Evolutionary conservation across 306 rosid species (phyloP).

Genomic region (Cotoneaster glaucophyllus): DNA sequence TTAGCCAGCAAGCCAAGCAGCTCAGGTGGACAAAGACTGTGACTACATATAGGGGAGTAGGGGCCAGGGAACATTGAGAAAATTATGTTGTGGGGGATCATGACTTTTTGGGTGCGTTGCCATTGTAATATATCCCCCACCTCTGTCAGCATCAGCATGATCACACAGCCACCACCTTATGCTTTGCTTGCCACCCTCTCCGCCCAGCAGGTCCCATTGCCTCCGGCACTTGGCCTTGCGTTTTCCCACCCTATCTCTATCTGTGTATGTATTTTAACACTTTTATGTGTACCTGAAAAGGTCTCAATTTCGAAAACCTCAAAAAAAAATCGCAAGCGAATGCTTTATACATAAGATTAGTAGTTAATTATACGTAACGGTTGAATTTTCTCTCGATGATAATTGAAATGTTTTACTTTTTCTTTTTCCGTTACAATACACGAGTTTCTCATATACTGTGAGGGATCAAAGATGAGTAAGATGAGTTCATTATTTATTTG

Average conservation of each 20-base stretch:
- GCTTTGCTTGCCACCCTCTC: conserved; percentile 2
- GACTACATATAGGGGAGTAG: neutral
- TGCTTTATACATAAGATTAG: neutral
- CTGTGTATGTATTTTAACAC: neutral
- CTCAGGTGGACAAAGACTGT: neutral
- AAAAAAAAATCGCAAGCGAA: neutral
- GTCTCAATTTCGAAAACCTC: neutral
- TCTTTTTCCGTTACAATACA: neutral
- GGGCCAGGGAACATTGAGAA: neutral
- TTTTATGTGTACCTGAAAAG: neutral
- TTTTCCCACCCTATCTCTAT: neutral
- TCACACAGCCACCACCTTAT: neutral
- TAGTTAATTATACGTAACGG: neutral
- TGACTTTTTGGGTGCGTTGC: neutral
- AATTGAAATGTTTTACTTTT: neutral
- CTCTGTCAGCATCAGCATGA: neutral
- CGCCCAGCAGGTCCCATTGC: conserved; percentile 13
- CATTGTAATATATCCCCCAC: neutral
- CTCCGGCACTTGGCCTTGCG: neutral
- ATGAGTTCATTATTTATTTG: neutral
- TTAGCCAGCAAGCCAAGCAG: neutral
- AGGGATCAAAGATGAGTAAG: too few species aligned
- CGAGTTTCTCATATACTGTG: neutral
- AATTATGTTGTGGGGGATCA: neutral
- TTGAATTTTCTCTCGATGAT: neutral